Evolutionary conservation across 2,329 filamentous ascomycete genomes (phyloP), one percentile per base, ranked within the genome.

Genomic region (Exophiala oligosperma): DNA sequence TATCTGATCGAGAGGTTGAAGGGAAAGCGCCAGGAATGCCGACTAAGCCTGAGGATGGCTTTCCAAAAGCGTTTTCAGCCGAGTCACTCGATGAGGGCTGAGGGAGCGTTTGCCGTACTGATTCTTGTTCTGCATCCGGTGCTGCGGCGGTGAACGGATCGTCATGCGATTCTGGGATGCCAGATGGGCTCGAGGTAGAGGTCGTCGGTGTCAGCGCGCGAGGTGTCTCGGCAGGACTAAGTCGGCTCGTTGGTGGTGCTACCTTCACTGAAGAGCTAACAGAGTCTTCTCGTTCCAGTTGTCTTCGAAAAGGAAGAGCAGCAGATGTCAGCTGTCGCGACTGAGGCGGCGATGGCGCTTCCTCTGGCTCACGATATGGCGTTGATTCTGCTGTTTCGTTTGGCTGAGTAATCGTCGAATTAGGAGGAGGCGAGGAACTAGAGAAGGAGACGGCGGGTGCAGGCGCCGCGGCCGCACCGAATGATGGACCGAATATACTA

Each of bases 401-500:
- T 8, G 29, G 49, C 8, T 58, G 49, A n/a, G 38, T 7, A 56
- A 82, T 74, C 9, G 86, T 85, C 28, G 81, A 78, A 47, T 79
- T 78, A 57, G 79, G 77, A 38, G 72, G 78, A 38, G 79, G 79
- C 11, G 80, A 73, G 74, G 57, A 54, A 26, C 49, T 38, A 8
- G 87, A 75, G 71, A 89, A 82, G 73, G 81, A 89, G 55, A 77
- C 84, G 71, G 78, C 88, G 72, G 78, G 89, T 68, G 77, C 85
- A 67, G 73, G 82, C 56, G 73, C 73, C 41, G 78, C 78, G 51
- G 74, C 72, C 2, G 76, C 75, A 49, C 78, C 75, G 67, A 86
- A 86, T 1, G 87, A 80, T 48, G 87, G 86, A 1, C 91, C 91
- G 73, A 96, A 96, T 46, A 96, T 86, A 68, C 89, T 92, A 70